Evolutionary conservation across 352 stramenopile species (phyloP).

Genomic region (Stephanocyclus meneghinianus): DNA sequence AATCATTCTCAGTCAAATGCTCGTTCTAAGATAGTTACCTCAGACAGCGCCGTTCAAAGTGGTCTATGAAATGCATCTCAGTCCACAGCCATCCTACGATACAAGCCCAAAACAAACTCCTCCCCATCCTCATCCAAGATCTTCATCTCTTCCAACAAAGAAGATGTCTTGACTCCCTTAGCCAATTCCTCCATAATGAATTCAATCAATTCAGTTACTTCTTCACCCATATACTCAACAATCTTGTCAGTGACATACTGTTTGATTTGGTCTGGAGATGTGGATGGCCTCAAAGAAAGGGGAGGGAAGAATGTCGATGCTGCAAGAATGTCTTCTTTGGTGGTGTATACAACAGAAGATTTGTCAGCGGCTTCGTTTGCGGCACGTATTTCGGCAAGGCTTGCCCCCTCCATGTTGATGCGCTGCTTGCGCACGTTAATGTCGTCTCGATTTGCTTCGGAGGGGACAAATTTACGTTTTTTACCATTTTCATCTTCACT

Average conservation of each 20-base stretch:
- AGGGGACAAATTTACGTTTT: constrained; percentile 51
- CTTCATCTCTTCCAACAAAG: constrained; percentile 71
- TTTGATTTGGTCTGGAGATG: constrained; percentile 26
- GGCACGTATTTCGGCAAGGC: constrained; percentile 40
- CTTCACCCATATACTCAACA: constrained; percentile 67
- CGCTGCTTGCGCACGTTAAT: constrained; percentile 42
- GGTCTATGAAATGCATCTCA: too few relatives aligned
- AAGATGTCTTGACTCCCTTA: constrained; percentile 37
- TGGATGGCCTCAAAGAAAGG: constrained; percentile 6
- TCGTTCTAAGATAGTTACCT: too few relatives aligned
- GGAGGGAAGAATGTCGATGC: constrained; percentile 30
- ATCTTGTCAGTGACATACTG: constrained; percentile 62
- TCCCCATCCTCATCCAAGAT: constrained; percentile 76
- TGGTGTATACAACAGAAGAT: constrained; percentile 30
- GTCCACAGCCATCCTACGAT: constrained; percentile 49
- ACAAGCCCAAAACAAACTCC: constrained; percentile 67
- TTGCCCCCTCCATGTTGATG: constrained; percentile 32
- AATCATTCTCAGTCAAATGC: too few relatives aligned
- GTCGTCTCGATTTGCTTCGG: constrained; percentile 51
- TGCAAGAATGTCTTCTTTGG: constrained; percentile 39
- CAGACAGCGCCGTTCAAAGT: too few relatives aligned
- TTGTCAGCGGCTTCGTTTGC: constrained; percentile 50
- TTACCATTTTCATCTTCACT: constrained; percentile 9
- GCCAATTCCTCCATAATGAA: constrained; percentile 68
- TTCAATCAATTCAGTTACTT: constrained; percentile 69